Percentiles rank a stretch among this genome's conserved stretches.
Evolutionary conservation across 495 filamentous ascomycete species (phyloP).

Genomic region (Xylaria cubensis): DNA sequence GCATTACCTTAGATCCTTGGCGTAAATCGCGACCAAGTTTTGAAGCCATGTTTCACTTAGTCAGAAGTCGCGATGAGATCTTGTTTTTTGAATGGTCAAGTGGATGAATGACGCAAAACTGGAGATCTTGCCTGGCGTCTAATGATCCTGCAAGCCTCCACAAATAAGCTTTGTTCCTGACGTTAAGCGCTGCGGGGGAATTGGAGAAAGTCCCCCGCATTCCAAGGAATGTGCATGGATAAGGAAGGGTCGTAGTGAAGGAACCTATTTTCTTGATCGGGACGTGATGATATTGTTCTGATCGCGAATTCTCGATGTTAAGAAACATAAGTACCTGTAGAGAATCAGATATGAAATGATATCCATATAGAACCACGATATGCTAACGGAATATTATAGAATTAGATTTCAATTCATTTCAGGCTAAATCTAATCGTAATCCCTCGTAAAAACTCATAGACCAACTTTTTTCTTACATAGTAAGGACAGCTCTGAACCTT

Average conservation of each 20-base stretch:
- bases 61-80: slow-evolving; percentile 9
- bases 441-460: not conserved
- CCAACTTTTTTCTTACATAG: slow-evolving; percentile 47
- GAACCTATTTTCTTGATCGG: not conserved
- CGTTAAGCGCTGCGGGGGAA: slow-evolving; percentile 11
- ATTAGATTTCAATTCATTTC: not conserved
- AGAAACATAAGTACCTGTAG: not conserved
- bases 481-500: slow-evolving; percentile 59
- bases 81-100: slow-evolving; percentile 17
- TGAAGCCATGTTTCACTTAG: slow-evolving; percentile 7
- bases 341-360: not conserved
- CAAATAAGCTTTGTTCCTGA: not conserved
- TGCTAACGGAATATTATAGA: not conserved
- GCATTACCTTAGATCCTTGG: not conserved
- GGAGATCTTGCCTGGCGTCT: slow-evolving; percentile 16
- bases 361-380: not conserved
- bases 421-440: not conserved
- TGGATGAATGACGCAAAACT: slow-evolving; percentile 13
- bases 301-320: not conserved
- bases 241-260: not conserved
- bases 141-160: not conserved
- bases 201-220: slow-evolving; percentile 15
- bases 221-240: not conserved
- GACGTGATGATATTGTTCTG: not conserved
- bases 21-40: not conserved